These are phyloP conservation scores for Kwoniella sp. DNA, from an alignment of 768 basidiomycete genomes.

Conservation along the genomic window DNA sequence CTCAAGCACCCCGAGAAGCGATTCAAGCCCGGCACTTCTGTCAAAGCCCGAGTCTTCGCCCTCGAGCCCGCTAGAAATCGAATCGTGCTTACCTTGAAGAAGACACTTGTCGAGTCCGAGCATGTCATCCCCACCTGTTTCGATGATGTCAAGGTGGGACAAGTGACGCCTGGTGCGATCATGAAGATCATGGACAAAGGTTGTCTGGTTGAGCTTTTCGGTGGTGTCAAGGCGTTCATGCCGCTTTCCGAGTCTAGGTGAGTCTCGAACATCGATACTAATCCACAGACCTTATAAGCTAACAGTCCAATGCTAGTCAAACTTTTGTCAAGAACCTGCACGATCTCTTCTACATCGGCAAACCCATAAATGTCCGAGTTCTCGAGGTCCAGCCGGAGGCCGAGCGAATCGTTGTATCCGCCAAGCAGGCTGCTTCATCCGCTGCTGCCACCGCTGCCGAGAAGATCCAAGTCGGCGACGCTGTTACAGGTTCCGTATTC, in stretches of 20 bases:
- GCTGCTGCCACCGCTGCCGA: conserved; percentile 45
- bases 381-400: conserved; percentile 65
- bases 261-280: too few relatives aligned
- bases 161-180: conserved; percentile 77
- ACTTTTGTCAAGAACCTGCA: conserved; percentile 57
- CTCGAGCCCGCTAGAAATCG: conserved; percentile 80
- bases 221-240: conserved; percentile 79
- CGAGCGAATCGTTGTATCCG: conserved; percentile 75
- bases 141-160: conserved; percentile 71
- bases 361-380: conserved; percentile 81
- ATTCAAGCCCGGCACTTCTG: conserved; percentile 77
- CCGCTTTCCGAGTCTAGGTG: conserved; percentile 81
- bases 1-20: conserved; percentile 89
- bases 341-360: conserved; percentile 74
- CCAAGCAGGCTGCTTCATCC: conserved; percentile 71
- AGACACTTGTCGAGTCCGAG: conserved; percentile 78
- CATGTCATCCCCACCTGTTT: conserved; percentile 69
- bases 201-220: conserved; percentile 86
- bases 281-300: too few relatives aligned
- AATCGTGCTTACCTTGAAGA: conserved; percentile 86
- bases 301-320: conserved; percentile 63
- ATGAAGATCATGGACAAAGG: conserved; percentile 79
- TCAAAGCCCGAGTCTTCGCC: conserved; percentile 83
- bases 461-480: conserved; percentile 49
- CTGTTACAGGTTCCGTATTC: conserved; percentile 59